Evolutionary conservation across 2,329 filamentous ascomycete species (phyloP).

Genomic region (Penicillium olsonii): DNA sequence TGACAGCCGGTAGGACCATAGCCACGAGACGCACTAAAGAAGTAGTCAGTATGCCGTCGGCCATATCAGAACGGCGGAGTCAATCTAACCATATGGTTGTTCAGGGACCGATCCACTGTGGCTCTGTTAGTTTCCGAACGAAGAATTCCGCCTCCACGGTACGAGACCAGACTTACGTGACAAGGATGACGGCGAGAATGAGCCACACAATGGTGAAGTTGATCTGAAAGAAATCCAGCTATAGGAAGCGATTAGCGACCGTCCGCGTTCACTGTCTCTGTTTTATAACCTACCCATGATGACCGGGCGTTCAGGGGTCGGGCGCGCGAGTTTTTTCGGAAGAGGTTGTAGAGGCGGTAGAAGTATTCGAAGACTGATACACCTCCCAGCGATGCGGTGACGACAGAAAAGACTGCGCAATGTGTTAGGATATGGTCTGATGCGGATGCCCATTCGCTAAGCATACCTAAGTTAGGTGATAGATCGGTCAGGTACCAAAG

Average conservation of each 20-base stretch:
- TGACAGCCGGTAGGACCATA: conserved; percentile 48
- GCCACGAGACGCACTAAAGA: conserved; percentile 43
- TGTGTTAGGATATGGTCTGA: conserved; percentile 8
- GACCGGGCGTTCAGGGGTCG: conserved; percentile 44
- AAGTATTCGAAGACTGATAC: conserved; percentile 48
- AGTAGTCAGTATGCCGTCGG: not conserved
- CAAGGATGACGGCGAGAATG: conserved; percentile 45
- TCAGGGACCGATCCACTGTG: conserved; percentile 42
- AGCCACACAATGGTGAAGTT: conserved; percentile 49
- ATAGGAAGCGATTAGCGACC: conserved; percentile 6
- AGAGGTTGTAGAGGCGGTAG: conserved; percentile 43
- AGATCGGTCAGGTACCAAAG: conserved; percentile 60
- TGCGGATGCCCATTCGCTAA: not conserved
- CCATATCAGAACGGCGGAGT: not conserved
- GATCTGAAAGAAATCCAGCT: conserved; percentile 51
- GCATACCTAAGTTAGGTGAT: conserved; percentile 43
- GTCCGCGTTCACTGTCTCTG: not conserved
- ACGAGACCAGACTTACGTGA: conserved; percentile 37
- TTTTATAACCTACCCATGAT: conserved; percentile 42
- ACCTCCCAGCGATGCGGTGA: conserved; percentile 43
- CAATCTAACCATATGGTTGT: conserved; percentile 42
- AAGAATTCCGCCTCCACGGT: not conserved
- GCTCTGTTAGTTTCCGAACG: conserved; percentile 15
- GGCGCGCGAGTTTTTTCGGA: conserved; percentile 38
- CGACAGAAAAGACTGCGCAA: conserved; percentile 44